phyloP scores from a whole-genome alignment of 2,329 filamentous ascomycete species.

The Verticillium tricorpus region DNA sequence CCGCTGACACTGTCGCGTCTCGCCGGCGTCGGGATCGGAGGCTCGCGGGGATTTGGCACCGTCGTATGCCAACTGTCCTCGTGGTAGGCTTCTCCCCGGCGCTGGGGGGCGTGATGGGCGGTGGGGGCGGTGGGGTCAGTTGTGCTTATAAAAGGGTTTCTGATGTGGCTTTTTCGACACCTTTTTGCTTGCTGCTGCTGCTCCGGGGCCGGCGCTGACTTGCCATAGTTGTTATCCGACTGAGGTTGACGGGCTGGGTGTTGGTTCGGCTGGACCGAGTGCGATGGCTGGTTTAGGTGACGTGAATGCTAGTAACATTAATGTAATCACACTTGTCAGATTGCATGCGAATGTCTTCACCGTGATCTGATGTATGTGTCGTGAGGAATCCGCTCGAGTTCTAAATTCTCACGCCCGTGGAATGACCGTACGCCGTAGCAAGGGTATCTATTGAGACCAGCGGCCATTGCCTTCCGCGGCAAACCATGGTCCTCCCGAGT shows the following conservation, averaged over 20 bases:
- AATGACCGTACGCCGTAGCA: neutral
- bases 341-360: neutral
- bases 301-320: neutral
- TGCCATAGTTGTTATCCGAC: neutral
- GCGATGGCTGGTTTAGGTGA: neutral
- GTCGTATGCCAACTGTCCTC: slow-evolving; percentile 25
- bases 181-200: neutral
- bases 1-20: slow-evolving; percentile 2
- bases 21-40: neutral
- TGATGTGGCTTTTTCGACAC: slow-evolving; percentile 21
- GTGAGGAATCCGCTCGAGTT: neutral
- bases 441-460: neutral
- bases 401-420: neutral
- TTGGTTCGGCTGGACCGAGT: neutral
- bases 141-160: slow-evolving; percentile 44
- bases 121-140: slow-evolving; percentile 30
- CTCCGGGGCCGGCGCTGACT: neutral
- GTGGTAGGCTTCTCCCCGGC: neutral
- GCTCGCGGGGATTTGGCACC: slow-evolving; percentile 18
- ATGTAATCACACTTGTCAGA: no score
- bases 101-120: slow-evolving; percentile 1
- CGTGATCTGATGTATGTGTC: neutral
- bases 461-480: neutral
- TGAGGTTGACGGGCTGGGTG: neutral
- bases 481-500: neutral